These are phyloP conservation scores for Penicillium sp. DNA, from an alignment of 2,329 filamentous ascomycete species.

Conservation along the genomic window DNA sequence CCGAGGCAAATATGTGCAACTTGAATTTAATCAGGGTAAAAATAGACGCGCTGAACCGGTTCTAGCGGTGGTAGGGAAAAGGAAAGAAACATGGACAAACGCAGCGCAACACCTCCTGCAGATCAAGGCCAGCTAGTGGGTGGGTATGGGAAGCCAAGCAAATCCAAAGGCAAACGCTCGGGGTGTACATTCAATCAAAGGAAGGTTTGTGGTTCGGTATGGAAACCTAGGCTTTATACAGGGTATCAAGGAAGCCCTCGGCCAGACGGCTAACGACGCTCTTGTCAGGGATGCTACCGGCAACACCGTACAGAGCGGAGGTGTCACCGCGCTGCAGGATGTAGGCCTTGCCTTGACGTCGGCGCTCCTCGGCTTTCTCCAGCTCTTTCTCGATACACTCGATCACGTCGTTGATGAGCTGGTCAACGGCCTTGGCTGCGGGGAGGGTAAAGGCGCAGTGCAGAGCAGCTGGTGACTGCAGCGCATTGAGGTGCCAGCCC, in stretches of 20 bases:
- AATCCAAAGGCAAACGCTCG: background rate
- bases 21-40: constrained; percentile 17
- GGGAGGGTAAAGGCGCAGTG: constrained; percentile 93
- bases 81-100: constrained; percentile 1
- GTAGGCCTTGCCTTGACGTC: constrained; percentile 59
- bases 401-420: constrained; percentile 70
- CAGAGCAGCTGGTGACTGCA: constrained; percentile 88
- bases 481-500: constrained; percentile 94
- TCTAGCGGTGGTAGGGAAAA: background rate
- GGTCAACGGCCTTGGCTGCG: constrained; percentile 77
- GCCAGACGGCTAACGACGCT: constrained; percentile 89
- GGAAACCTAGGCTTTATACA: constrained; percentile 74
- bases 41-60: constrained; percentile 15
- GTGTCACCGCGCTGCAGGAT: constrained; percentile 65
- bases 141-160: background rate
- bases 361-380: constrained; percentile 75
- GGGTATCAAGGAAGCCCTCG: constrained; percentile 84
- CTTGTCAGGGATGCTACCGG: constrained; percentile 93
- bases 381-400: constrained; percentile 65
- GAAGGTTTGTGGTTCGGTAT: background rate
- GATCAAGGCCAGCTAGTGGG: constrained; percentile 8
- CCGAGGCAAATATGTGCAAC: constrained; percentile 23
- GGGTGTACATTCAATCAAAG: constrained; percentile 15
- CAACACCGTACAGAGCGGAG: constrained; percentile 90
- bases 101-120: constrained; percentile 8